A percentile compares a stretch with the other conserved stretches of the same genome.
Evolutionary conservation across 108 stramenopile genomes (phyloP).

Genomic region (Aurantiochytrium sp.): DNA sequence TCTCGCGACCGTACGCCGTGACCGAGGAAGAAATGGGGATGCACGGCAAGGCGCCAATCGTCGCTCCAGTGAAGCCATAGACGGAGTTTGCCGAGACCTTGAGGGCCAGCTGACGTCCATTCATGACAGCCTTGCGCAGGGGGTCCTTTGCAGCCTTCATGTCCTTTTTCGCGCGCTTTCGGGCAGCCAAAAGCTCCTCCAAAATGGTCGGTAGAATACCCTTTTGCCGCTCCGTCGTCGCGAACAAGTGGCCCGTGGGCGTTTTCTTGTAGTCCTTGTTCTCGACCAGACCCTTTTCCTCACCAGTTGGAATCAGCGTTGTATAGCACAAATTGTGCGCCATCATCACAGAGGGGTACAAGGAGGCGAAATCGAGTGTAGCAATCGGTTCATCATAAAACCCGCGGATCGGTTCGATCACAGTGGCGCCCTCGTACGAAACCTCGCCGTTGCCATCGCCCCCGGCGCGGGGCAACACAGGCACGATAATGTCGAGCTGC

Average conservation of each 20-base stretch:
- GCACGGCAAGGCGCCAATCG: constrained; percentile 94
- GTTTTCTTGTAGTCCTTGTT: constrained; percentile 65
- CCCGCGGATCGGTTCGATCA: constrained; percentile 87
- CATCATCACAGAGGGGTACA: constrained; percentile 99
- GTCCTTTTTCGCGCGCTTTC: constrained; percentile 96
- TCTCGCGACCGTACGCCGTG: constrained; percentile 85
- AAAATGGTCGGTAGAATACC: constrained; percentile 95
- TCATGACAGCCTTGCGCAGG: constrained; percentile 96
- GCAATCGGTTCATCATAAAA: constrained; percentile 97
- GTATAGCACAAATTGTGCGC: constrained; percentile 98
- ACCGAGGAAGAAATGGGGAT: constrained; percentile 92
- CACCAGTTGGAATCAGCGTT: constrained; percentile 70
- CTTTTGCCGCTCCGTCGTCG: constrained; percentile 74
- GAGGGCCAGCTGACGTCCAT: constrained; percentile 95
- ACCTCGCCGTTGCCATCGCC: constrained; percentile 61
- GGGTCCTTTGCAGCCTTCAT: constrained; percentile 96
- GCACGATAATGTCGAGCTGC: constrained; percentile 75
- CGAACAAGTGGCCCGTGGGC: constrained; percentile 84
- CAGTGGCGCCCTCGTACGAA: constrained; percentile 95
- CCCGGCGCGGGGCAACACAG: constrained; percentile 65
- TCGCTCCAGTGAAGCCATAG: constrained; percentile 98
- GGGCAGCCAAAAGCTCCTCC: constrained; percentile 75
- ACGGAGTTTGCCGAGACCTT: constrained; percentile 98
- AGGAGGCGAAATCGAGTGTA: constrained; percentile 97
- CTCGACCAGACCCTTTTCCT: constrained; percentile 59